Evolutionary conservation across 345 rosid genomes (phyloP).

Genomic region (Aegle marmelos): DNA sequence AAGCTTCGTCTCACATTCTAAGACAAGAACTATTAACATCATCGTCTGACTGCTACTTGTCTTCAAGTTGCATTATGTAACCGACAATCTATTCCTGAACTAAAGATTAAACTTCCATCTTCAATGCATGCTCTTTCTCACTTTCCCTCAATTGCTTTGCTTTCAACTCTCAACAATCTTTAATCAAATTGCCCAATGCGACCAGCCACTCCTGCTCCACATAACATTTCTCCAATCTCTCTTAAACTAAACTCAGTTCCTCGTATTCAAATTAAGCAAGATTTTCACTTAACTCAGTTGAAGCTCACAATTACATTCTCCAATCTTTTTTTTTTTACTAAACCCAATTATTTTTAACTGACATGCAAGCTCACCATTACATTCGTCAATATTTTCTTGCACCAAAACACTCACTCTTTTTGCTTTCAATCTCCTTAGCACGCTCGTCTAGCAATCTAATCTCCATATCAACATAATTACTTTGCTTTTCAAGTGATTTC

Average conservation of each 20-base stretch:
- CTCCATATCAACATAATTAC: not conserved
- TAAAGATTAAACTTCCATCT: slow-evolving; percentile 11
- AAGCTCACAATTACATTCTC: too few species aligned
- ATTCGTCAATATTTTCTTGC: slow-evolving; percentile 6
- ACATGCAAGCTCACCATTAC: slow-evolving; percentile 10
- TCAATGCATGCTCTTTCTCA: not conserved
- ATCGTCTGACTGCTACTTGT: slow-evolving; percentile 10
- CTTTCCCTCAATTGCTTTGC: slow-evolving; percentile 1
- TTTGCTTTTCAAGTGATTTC: not conserved
- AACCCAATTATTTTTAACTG: not conserved
- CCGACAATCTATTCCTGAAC: not conserved
- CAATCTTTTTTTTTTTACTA: not conserved
- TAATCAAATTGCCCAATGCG: too few species aligned
- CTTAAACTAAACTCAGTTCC: too few species aligned
- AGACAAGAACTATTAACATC: slow-evolving; percentile 6
- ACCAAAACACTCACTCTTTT: not conserved
- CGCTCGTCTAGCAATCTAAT: not conserved
- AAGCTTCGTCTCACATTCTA: not conserved
- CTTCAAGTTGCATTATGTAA: not conserved
- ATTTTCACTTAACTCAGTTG: too few species aligned
- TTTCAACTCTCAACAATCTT: not conserved
- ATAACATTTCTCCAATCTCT: too few species aligned
- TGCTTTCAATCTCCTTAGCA: not conserved
- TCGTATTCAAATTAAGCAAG: too few species aligned
- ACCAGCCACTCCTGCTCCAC: too few species aligned